A percentile compares a stretch with the other conserved stretches of the same genome.
phyloP scores from a whole-genome alignment of 1,139 yeast species.

The Pichia norvegensis region DNA sequence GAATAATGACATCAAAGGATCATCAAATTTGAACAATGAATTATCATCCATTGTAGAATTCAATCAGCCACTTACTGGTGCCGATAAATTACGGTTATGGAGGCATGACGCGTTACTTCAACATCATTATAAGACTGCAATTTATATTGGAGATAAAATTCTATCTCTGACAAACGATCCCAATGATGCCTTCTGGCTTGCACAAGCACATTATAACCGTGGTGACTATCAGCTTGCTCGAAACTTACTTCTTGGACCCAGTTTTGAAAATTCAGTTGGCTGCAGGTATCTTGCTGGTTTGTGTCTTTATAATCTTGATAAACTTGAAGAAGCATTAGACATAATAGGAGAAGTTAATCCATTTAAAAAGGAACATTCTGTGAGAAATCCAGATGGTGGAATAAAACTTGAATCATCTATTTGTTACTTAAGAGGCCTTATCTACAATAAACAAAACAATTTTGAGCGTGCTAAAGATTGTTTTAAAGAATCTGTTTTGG shows the following conservation, averaged over 20 bases:
- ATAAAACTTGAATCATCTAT: conserved; percentile 80
- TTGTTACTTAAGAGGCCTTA: conserved; percentile 77
- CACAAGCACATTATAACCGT: conserved; percentile 72
- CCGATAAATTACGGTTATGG: conserved; percentile 85
- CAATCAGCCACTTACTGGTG: conserved; percentile 55
- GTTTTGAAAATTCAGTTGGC: conserved; percentile 40
- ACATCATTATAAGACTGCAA: conserved; percentile 87
- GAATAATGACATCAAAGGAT: not conserved
- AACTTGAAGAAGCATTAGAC: conserved; percentile 86
- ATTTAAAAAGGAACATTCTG: conserved; percentile 34
- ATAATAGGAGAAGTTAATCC: conserved; percentile 82
- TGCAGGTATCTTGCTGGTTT: conserved; percentile 80
- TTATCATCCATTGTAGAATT: conserved; percentile 12
- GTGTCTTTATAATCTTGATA: conserved; percentile 63
- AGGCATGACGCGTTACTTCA: conserved; percentile 90
- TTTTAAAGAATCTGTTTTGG: conserved; percentile 76
- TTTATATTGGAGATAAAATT: conserved; percentile 86
- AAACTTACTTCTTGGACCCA: conserved; percentile 39
- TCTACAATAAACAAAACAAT: conserved; percentile 76
- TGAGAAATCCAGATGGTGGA: conserved; percentile 58
- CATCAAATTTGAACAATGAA: conserved; percentile 5
- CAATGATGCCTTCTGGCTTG: conserved; percentile 94
- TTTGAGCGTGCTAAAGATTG: conserved; percentile 84
- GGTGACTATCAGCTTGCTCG: conserved; percentile 79
- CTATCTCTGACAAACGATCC: conserved; percentile 75